Evolutionary conservation across 371 early-diverging fungal genomes (phyloP), one percentile per base, ranked within the genome.

Genomic region (Mortierella sp.): DNA sequence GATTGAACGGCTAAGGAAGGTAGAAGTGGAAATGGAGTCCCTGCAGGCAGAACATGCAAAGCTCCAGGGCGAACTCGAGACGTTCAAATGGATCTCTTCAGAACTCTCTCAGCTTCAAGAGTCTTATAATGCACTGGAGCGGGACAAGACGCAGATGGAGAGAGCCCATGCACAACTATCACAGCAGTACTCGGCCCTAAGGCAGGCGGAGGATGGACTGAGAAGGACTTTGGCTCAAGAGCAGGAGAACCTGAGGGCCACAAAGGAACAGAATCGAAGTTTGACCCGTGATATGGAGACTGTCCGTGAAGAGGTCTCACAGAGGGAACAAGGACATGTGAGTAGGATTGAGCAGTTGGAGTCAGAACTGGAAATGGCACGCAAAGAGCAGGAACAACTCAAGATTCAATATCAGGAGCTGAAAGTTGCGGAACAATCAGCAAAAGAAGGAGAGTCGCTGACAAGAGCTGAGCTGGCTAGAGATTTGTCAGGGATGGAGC

Each of bases 391-490:
- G 19, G 60, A 48, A 11, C 43, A 64, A 23, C 64, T 75, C 14
- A 32, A 55, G 15, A 24, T 17, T 1, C 64, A 69, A 19, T 75
- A 68, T 28, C 63, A 72, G 26, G 60, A 68, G 9, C 27, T 68
- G 14, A 75, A 69, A 44, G 46, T 52, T 12, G 69, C 76, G 17
- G 76, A 68, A 23, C 60, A 63, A 28, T 21, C 61, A 12, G 69
- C 76, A 37, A 72, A 67, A 47, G 67, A 62, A 19, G 67, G 57
- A n/a, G 73, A 72, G 30, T 72, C 73, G 2, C 67, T 53, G 14
- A 67, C 59, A n/a, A 68, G 64, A 27, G 50, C 60, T 0, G 60
- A 60, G 17, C 49, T 68, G 9, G 51, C 64, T 12, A 59, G 49
- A 24, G 69, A 75, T 14, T 43, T 75, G 2, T 19, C 63, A 0